phyloP scores from a whole-genome alignment of 2,329 filamentous ascomycete species.

The Penicillium expansum region DNA sequence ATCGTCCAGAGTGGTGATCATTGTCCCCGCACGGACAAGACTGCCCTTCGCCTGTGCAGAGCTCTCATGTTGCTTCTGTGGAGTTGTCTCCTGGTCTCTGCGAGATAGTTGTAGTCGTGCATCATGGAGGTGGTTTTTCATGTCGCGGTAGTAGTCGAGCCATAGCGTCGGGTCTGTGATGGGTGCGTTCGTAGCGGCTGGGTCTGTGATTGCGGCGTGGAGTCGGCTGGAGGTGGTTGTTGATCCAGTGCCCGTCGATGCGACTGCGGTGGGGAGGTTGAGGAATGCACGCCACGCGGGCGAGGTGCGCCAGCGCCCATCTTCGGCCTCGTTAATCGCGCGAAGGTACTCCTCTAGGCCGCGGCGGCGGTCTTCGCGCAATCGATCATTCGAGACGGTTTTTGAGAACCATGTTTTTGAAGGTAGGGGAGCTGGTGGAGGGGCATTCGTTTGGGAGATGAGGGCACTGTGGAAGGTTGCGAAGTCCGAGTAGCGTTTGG shows the following conservation, averaged over 20 bases:
- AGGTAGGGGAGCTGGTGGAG: slow-evolving; percentile 56
- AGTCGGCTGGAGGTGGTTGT: slow-evolving; percentile 38
- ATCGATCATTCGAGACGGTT: slow-evolving; percentile 54
- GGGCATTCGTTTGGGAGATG: slow-evolving; percentile 47
- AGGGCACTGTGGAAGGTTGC: slow-evolving; percentile 53
- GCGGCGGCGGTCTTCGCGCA: slow-evolving; percentile 57
- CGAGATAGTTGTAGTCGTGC: slow-evolving; percentile 58
- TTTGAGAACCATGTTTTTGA: slow-evolving; percentile 60
- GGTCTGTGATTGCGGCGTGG: slow-evolving; percentile 45
- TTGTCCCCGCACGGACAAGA: slow-evolving; percentile 55
- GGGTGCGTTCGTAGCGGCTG: slow-evolving; percentile 33
- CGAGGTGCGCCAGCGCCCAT: slow-evolving; percentile 58
- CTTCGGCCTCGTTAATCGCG: slow-evolving; percentile 55
- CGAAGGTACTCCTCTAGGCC: slow-evolving; percentile 59
- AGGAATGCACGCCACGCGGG: slow-evolving; percentile 59
- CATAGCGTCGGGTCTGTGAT: slow-evolving; percentile 57
- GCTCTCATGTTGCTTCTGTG: slow-evolving; percentile 61
- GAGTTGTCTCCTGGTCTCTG: slow-evolving; percentile 58
- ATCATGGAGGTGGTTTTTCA: slow-evolving; percentile 61
- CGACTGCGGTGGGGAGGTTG: slow-evolving; percentile 50
- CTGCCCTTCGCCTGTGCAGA: slow-evolving; percentile 60
- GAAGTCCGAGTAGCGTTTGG: slow-evolving; percentile 66
- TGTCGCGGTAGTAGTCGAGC: slow-evolving; percentile 60
- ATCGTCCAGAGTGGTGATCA: slow-evolving; percentile 57
- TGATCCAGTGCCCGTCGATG: slow-evolving; percentile 29